A percentile compares a stretch with the other conserved stretches of the same genome.
These are phyloP conservation scores for Geotrichum bryndzae DNA, from an alignment of 1,139 yeast genomes.

Conservation along the genomic window DNA sequence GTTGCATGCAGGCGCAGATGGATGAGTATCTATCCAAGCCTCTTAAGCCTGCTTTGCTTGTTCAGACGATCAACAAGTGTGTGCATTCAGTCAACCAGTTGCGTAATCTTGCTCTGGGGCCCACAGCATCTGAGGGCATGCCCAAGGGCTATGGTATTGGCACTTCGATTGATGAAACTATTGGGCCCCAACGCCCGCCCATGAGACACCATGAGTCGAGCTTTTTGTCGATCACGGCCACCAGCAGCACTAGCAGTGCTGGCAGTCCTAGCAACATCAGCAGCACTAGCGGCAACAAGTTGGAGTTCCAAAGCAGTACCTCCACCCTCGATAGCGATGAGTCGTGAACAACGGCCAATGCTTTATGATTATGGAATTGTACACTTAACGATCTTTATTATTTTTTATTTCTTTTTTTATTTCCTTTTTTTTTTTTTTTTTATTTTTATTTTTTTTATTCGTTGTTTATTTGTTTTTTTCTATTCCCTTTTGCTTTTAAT, in stretches of 20 bases:
- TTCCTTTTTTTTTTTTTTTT: background rate
- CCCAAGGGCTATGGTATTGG: constrained; percentile 20
- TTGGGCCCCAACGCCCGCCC: constrained; percentile 14
- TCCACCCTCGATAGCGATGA: background rate
- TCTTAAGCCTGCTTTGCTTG: constrained; percentile 69
- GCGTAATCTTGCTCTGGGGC: constrained; percentile 36
- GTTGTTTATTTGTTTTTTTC: background rate
- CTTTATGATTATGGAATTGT: background rate
- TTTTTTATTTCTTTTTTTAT: background rate
- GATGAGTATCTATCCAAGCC: constrained; percentile 87
- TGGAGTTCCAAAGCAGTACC: background rate
- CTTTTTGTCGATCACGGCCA: background rate
- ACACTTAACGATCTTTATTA: background rate
- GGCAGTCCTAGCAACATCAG: background rate
- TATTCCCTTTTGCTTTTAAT: background rate
- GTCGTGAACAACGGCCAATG: background rate
- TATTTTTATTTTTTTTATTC: background rate
- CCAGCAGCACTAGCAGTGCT: background rate
- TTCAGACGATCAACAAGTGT: constrained; percentile 80
- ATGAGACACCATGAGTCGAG: background rate
- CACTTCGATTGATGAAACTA: constrained; percentile 16
- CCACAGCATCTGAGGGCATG: constrained; percentile 23
- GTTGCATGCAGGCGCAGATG: constrained; percentile 83
- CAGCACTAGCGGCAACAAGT: background rate
- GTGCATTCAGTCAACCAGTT: constrained; percentile 48